phyloP scores from a whole-genome alignment of 2,329 filamentous ascomycete species.

The Claviceps digitariae region DNA sequence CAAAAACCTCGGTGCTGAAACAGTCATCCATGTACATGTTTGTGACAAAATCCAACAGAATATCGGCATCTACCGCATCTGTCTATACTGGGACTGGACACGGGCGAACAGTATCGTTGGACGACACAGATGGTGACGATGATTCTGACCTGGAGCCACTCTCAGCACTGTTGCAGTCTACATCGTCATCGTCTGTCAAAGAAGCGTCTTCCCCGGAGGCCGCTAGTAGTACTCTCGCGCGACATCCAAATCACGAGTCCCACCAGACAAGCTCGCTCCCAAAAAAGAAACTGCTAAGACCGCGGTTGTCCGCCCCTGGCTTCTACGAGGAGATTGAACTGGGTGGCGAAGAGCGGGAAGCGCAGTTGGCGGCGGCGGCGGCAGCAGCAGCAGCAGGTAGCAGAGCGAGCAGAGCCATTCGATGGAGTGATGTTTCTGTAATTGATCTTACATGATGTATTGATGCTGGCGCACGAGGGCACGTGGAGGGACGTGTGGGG shows the following conservation, averaged over 20 bases:
- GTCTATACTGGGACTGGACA: no score
- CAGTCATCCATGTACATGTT: conserved; percentile 22
- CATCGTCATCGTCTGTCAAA: not conserved
- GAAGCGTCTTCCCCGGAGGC: not conserved
- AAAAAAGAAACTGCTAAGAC: conserved; percentile 26
- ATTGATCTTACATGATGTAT: conserved; percentile 18
- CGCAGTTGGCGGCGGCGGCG: conserved; percentile 7
- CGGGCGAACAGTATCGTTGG: not conserved
- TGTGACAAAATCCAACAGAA: conserved; percentile 2
- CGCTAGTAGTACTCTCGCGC: not conserved
- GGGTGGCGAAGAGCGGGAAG: conserved; percentile 14
- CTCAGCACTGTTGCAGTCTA: not conserved
- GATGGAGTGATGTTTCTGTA: conserved; percentile 20
- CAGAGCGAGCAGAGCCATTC: conserved; percentile 8
- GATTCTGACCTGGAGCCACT: conserved; percentile 8
- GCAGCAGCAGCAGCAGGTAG: conserved; percentile 7
- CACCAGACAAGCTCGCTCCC: conserved; percentile 1
- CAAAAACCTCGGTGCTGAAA: conserved; percentile 11
- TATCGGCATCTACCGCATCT: not conserved
- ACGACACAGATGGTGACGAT: not conserved
- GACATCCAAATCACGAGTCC: not conserved
- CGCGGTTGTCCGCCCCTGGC: conserved; percentile 22
- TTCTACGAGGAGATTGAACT: conserved; percentile 24
- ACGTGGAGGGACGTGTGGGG: not conserved
- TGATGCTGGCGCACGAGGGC: not conserved